Base-by-base conservation (phyloP, 805 yeast genomes). In the Lachancea kluyveri region DNA sequence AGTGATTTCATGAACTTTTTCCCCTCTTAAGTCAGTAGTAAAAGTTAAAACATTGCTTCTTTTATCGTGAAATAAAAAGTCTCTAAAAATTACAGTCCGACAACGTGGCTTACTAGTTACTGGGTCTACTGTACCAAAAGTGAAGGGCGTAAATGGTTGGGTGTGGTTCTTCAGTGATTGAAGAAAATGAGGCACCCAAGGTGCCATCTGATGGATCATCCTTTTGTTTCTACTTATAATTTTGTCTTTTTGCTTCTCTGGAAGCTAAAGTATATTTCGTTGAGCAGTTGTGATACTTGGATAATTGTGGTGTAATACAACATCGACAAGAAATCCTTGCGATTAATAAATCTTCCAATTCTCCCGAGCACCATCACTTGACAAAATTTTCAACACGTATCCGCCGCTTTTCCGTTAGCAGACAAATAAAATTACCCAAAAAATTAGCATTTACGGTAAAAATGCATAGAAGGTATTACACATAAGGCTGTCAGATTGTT, bases 151-250 rank as follows among this genome's bases (percentile, higher is more conserved):
- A 40, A 81, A 79, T 2, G 75, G 76, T 12, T 56, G 54, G 0
- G 54, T 44, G 37, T 73, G 78, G 20, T 69, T 60, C 14, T 67
- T 64, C 14, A 76, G 48, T 8, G 82, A 73, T 36, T 68, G 67
- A 18, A 64, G 61, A 43, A 82, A 77, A 8, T 70, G 50, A 7
- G 90, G 84, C 46, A 76, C 78, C 94, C 94, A 82, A 3, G 87
- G 82, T 17, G 85, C 88, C 70, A 74, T 66, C 32, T 60, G 64
- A 41, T 64, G 64, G 43, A 58, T 56, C 44, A 46, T 27, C 21
- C 24, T 22, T 24, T 20, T 22, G 12, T 11, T n/a, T 21, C 14
- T 26, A n/a, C n/a, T 19, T 10, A 14, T 13, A 6, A 7, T 15
- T 16, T 21, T 21, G n/a, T 6, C 11, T 15, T 11, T 8, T 12